Evolutionary conservation across 2,329 filamentous ascomycete species (phyloP), one percentile per base, ranked within the genome.

Genomic region (Clonostachys rosea): DNA sequence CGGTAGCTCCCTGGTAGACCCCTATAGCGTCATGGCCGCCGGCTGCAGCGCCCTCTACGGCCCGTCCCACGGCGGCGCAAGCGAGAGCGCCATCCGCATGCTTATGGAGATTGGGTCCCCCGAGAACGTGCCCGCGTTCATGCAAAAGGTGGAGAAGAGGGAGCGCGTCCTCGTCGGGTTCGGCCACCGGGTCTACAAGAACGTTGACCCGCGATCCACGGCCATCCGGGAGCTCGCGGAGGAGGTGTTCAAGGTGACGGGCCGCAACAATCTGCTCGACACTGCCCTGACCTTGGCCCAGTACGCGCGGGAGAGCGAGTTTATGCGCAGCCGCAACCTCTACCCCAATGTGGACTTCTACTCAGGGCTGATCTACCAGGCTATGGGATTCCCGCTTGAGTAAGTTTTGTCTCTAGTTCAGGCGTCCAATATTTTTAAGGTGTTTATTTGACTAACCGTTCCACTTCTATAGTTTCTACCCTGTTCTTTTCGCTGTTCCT

Each of bases 61-160:
- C 0, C 77, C 77, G 0, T 74, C 79, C 1, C 79, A 83, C 58
- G 79, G 77, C 47, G 79, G 78, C n/a, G 79, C 79, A 4, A 78
- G 75, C 0, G 79, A 82, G 52, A 71, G 73, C 18, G 78, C 78
- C 0, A 79, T 80, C 55, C 70, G 74, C 43, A 75, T 74, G 66
- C 63, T 80, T 5, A 73, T 73, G 53, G 67, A 73, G 52, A 75
- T 80, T 46, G 75, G 75, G 14, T 68, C 62, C 2, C 68, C 70
- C 3, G 71, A 75, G 40, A 75, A 75, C 36, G 75, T 79, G 5
- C 74, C 75, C 0, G 63, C 60, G 0, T 71, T 76, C 46, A 76
- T 80, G 60, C 58, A 66, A 3, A 65, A 70, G 39, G 76, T 79
- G 0, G 75, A 79, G 60, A 63, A 56, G 52, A 65, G 72, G 5